Base-by-base conservation (phyloP, 176 grass and related monocot species). In the Zizania latifolia region DNA sequence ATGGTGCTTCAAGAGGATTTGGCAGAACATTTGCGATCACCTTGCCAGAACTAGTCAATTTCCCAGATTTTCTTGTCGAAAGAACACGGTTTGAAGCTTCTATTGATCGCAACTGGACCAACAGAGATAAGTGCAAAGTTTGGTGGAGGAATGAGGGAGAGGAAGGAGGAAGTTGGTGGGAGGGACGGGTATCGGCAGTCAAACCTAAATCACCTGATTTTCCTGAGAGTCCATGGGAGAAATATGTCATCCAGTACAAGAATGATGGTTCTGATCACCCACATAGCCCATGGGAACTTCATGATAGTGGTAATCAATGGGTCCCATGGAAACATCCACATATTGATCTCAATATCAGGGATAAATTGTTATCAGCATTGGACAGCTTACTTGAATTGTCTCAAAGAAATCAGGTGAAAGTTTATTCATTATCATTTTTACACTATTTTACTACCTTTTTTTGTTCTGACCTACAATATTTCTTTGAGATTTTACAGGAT, bases 21-120 rank as follows among this genome's bases (percentile, higher is more conserved):
- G 51, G 78, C 19, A 84, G 51, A 85, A 59, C 36, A 21, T 94
- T 98, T 76, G 44, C 32, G 68, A 75, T 98, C 84, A 98, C 91
- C 22, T 80, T 98, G 29, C 91, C 81, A 41, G 94, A 98, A 75
- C 71, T 93, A 34, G 88, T 84, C 61, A 53, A 58, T 40, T 89
- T 84, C 68, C 94, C 94, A 8, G 94, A 98, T 78, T 98, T 94
- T 85, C 84, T 98, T 70, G 94, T 98, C 58, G 94, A 98, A 86
- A 90, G 82, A 78, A 85, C 84, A 83, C 84, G 94, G 40, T 94
- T 81, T 78, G 91, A 92, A 79, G 78, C 84, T 83, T 60, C 94
- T 51, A 81, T 94, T 11, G 86, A 85, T 11, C 89, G 87, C 75
- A 92, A 89, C 62, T 98, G 94, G 94, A 91, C 89, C 54, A 58